Percentiles rank a stretch among this genome's conserved stretches.
phyloP scores from a whole-genome alignment of 2,329 filamentous ascomycete species.

The Corinectria fuckeliana region DNA sequence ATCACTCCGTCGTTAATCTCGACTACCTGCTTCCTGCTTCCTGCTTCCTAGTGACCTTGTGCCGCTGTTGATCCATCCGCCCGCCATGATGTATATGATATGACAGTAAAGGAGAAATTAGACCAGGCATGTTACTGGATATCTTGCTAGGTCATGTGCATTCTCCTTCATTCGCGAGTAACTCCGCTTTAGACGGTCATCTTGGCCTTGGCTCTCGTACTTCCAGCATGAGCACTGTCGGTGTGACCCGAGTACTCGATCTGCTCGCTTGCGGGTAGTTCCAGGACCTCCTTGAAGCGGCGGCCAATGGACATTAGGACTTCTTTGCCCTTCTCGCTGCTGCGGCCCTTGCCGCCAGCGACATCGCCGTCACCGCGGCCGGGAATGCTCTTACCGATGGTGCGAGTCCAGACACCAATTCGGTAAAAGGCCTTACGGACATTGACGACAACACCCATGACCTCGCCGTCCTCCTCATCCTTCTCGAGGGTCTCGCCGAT shows the following conservation, averaged over 20 bases:
- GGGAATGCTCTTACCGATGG: conserved; percentile 83
- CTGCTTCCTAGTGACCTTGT: conserved; percentile 18
- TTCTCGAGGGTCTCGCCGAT: conserved; percentile 98
- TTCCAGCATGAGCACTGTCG: conserved; percentile 90
- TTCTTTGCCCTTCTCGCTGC: conserved; percentile 81
- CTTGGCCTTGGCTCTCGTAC: conserved; percentile 95
- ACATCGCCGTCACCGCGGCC: conserved; percentile 76
- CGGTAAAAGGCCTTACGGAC: conserved; percentile 98
- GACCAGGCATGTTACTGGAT: conserved; percentile 28
- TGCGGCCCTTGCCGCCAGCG: conserved; percentile 78
- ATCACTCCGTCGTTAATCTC: conserved; percentile 14
- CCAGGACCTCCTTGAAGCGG: conserved; percentile 91
- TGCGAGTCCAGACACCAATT: conserved; percentile 96
- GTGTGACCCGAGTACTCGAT: conserved; percentile 98
- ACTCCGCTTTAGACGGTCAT: conserved; percentile 70
- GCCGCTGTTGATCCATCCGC: conserved; percentile 15
- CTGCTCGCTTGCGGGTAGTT: conserved; percentile 75
- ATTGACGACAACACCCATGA: conserved; percentile 99
- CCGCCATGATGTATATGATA: conserved; percentile 22
- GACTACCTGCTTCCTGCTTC: conserved; percentile 19
- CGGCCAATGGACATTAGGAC: conserved; percentile 83
- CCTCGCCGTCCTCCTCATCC: conserved; percentile 85
- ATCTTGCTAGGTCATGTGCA: conserved; percentile 37
- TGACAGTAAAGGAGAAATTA: conserved; percentile 21
- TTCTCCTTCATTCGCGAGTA: conserved; percentile 22